A percentile compares a stretch with the other conserved stretches of the same genome.
Conservation (phyloP, 768 basidiomycete species). For the Coprinellus aureogranulatus region DNA sequence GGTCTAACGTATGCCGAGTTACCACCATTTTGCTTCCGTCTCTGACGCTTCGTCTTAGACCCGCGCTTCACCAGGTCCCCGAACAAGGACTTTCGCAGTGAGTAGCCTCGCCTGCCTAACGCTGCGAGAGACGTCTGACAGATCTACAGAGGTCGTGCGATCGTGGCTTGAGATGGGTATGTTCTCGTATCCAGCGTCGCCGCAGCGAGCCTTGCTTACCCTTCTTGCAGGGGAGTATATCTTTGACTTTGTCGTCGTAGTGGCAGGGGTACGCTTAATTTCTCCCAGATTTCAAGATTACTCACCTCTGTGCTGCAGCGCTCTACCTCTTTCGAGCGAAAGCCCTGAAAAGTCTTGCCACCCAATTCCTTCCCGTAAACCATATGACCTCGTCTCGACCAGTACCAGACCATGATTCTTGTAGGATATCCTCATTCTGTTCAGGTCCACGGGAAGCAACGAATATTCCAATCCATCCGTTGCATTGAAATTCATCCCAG, state of each 20-base stretch:
- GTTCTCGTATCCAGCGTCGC: conserved; percentile 18
- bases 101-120: conserved; percentile 29
- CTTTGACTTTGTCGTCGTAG: conserved; percentile 83
- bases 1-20: conserved; percentile 70
- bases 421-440: conserved; percentile 5
- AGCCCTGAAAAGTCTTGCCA: conserved; percentile 21
- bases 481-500: conserved; percentile 59
- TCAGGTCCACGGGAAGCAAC: conserved; percentile 7
- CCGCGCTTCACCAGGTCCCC: conserved; percentile 71
- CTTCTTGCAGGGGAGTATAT: conserved; percentile 68
- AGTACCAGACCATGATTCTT: no score
- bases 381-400: no score
- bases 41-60: conserved; percentile 40
- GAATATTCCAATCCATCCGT: conserved; percentile 4
- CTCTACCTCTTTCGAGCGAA: conserved; percentile 72
- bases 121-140: not conserved
- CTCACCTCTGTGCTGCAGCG: conserved; percentile 40
- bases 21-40: not conserved
- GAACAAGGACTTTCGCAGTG: conserved; percentile 87
- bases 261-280: conserved; percentile 59
- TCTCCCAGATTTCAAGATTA: conserved; percentile 2
- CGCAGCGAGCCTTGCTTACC: conserved; percentile 8
- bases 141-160: conserved; percentile 57
- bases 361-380: not conserved
- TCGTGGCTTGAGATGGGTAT: conserved; percentile 80